phyloP scores from a whole-genome alignment of 176 grass and related monocot species.

The Paspalum notatum region DNA sequence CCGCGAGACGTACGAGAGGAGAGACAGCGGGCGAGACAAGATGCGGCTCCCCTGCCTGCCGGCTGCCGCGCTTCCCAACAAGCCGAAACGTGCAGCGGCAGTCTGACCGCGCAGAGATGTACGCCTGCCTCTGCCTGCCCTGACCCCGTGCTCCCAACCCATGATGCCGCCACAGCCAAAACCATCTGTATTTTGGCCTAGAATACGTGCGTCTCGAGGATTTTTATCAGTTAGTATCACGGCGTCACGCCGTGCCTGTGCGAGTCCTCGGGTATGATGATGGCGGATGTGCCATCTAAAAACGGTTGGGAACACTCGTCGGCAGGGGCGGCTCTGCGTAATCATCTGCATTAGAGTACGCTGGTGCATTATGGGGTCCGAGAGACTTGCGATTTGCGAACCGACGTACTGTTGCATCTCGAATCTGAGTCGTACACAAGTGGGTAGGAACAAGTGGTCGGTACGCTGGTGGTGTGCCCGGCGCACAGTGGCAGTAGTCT shows the following conservation, averaged over 20 bases:
- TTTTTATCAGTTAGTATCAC: neutral
- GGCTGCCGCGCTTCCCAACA: constrained; percentile 43
- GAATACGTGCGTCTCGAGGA: neutral
- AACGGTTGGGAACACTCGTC: constrained; percentile 11
- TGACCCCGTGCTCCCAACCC: neutral
- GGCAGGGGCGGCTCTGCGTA: neutral
- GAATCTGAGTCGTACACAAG: constrained; percentile 44
- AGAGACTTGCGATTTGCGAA: constrained; percentile 9
- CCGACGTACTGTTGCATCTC: neutral
- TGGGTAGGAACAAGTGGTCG: constrained; percentile 27
- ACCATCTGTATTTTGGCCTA: constrained; percentile 16
- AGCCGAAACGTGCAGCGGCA: constrained; percentile 42
- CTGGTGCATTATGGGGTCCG: constrained; percentile 5
- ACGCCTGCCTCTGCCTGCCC: neutral
- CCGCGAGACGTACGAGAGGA: neutral
- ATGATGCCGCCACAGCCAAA: neutral
- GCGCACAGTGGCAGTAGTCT: neutral
- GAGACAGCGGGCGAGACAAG: constrained; percentile 46
- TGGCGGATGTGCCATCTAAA: neutral
- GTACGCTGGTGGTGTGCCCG: constrained; percentile 18
- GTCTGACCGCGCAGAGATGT: constrained; percentile 17
- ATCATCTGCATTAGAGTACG: constrained; percentile 35
- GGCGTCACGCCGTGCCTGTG: neutral
- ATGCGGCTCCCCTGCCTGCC: constrained; percentile 20
- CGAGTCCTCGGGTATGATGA: neutral